Conservation (phyloP, 1,284 basidiomycete species). For the Melampsora abietis-canadensis region DNA sequence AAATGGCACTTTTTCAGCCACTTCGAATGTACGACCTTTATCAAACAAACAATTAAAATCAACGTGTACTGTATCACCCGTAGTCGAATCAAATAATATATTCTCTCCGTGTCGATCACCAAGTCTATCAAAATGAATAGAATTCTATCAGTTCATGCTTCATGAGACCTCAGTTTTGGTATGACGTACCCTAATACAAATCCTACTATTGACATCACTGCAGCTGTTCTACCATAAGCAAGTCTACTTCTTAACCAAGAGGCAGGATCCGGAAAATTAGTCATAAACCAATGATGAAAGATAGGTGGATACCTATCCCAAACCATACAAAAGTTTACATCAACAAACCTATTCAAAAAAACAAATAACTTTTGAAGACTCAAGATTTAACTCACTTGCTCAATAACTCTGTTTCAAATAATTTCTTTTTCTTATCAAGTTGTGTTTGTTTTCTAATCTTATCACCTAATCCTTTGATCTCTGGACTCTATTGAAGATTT, state of each 20-base stretch:
- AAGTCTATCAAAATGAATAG: constrained; percentile 60
- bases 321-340: constrained; percentile 32
- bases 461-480: constrained; percentile 32
- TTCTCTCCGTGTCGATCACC: constrained; percentile 98
- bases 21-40: constrained; percentile 83
- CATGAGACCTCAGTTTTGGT: not conserved
- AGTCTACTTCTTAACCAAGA: constrained; percentile 87
- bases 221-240: constrained; percentile 81
- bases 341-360: too few species aligned
- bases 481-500: constrained; percentile 59
- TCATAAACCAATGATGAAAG: constrained; percentile 96
- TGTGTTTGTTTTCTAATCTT: constrained; percentile 31
- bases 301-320: constrained; percentile 69
- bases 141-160: not conserved
- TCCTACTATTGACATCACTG: constrained; percentile 99
- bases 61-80: constrained; percentile 91
- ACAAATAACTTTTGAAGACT: not conserved
- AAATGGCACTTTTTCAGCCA: constrained; percentile 91
- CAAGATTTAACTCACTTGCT: constrained; percentile 57
- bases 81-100: constrained; percentile 82
- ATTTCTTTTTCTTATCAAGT: constrained; percentile 58
- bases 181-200: constrained; percentile 81
- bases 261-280: constrained; percentile 92
- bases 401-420: constrained; percentile 66
- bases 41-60: constrained; percentile 99